Percentiles rank a stretch among this genome's conserved stretches.
Conservation (phyloP, 805 yeast species). For the Suhomyces sp. region DNA sequence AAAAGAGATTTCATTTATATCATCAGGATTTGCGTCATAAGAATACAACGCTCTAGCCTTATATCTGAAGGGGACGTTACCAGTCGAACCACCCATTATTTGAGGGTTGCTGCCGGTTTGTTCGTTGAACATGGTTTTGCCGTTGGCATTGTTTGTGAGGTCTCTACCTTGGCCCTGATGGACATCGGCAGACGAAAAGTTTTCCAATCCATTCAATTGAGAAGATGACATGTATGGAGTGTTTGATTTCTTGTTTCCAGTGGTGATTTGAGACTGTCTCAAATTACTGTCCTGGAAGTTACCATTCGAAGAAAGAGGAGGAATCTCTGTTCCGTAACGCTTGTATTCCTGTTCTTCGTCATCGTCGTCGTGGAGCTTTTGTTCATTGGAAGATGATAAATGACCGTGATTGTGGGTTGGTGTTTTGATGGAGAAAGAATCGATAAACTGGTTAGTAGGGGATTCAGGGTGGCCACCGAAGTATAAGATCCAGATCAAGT, state of each 20-base stretch:
- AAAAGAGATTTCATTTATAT: conserved; percentile 88
- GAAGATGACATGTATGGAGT: conserved; percentile 50
- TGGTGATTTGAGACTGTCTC: conserved; percentile 35
- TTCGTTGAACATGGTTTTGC: conserved; percentile 24
- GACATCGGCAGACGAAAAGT: conserved; percentile 41
- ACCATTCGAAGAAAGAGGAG: conserved; percentile 15
- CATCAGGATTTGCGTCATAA: conserved; percentile 88
- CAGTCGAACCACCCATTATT: conserved; percentile 6
- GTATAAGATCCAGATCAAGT: conserved; percentile 82
- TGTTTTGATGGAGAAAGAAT: conserved; percentile 68
- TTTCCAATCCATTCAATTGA: conserved; percentile 62
- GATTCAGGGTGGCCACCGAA: conserved; percentile 89
- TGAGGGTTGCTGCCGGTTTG: conserved; percentile 16
- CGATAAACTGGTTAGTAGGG: conserved; percentile 82
- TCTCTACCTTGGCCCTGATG: conserved; percentile 24
- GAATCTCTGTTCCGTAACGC: conserved; percentile 13
- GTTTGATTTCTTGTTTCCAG: conserved; percentile 27
- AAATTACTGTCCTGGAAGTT: conserved; percentile 33
- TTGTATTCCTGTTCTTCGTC: conserved; percentile 28
- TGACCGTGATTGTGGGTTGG: conserved; percentile 36
- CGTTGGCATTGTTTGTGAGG: conserved; percentile 25
- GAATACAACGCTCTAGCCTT: conserved; percentile 84
- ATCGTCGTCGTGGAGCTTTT: conserved; percentile 12
- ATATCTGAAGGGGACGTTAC: conserved; percentile 60
- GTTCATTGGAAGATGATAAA: conserved; percentile 21